A percentile compares a stretch with the other conserved stretches of the same genome.
Conservation (phyloP, 208 protist genomes). For the Crithidia brevicula region DNA sequence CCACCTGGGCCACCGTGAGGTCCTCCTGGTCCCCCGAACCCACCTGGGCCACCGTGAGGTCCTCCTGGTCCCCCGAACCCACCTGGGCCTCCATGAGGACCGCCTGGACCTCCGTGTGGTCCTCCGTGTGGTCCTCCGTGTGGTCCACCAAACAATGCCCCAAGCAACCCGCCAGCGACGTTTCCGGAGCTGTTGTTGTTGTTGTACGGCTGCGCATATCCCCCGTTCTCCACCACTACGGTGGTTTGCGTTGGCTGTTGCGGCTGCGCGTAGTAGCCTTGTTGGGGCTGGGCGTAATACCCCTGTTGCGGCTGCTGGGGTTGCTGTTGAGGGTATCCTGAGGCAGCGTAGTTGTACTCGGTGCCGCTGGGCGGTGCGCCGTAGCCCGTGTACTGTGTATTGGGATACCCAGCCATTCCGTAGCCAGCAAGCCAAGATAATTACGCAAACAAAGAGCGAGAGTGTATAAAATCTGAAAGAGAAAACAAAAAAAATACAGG, state of each 20-base stretch:
- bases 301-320: neutral
- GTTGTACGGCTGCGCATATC: neutral
- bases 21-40: neutral
- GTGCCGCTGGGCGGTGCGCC: neutral
- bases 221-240: neutral
- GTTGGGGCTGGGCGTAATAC: neutral
- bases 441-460: neutral
- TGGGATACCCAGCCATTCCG: neutral
- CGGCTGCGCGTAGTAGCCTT: neutral
- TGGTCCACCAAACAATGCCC: neutral
- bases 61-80: neutral
- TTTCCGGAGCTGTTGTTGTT: neutral
- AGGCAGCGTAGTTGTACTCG: neutral
- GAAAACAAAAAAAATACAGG: neutral
- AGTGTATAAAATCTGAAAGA: neutral
- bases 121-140: neutral
- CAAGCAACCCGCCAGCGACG: neutral
- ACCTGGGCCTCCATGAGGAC: neutral
- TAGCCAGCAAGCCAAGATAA: neutral
- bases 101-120: neutral
- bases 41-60: neutral
- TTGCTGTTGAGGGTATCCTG: neutral
- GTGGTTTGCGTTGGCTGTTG: neutral
- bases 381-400: neutral
- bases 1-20: neutral